These are phyloP conservation scores for Houttuynia cordata DNA, from an alignment of 164 flowering plant genomes.

Conservation along the genomic window DNA sequence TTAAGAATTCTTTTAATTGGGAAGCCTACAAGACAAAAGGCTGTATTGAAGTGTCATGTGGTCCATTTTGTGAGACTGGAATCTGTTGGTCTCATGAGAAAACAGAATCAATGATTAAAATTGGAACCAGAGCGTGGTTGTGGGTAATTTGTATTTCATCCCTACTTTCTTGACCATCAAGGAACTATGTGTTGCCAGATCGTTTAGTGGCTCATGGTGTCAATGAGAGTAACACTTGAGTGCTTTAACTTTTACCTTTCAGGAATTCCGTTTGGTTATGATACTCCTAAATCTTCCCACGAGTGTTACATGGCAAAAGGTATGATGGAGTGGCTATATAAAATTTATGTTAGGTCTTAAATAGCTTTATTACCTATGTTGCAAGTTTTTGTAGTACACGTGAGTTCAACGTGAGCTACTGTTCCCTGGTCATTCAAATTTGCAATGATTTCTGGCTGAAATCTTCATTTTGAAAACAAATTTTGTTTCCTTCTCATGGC, in stretches of 20 bases:
- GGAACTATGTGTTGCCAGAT: not conserved
- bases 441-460: not conserved
- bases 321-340: slow-evolving; percentile 19
- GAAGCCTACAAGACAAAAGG: no score
- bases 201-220: not conserved
- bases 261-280: slow-evolving; percentile 66
- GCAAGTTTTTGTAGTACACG: not conserved
- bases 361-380: not conserved
- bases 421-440: not conserved
- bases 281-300: slow-evolving; percentile 42
- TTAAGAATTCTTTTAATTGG: no score
- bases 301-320: slow-evolving; percentile 74
- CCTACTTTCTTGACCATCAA: not conserved
- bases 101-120: not conserved
- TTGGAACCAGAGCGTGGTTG: not conserved
- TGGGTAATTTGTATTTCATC: not conserved
- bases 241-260: slow-evolving; percentile 37
- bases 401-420: not conserved
- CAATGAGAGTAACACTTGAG: slow-evolving; percentile 16
- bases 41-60: no score
- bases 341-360: no score
- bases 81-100: no score
- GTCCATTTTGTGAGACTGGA: no score
- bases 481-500: not conserved
- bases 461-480: not conserved